A percentile compares a stretch with the other conserved stretches of the same genome.
These are phyloP conservation scores for Spergularia marina DNA, from an alignment of 148 eudicot species.

Conservation along the genomic window DNA sequence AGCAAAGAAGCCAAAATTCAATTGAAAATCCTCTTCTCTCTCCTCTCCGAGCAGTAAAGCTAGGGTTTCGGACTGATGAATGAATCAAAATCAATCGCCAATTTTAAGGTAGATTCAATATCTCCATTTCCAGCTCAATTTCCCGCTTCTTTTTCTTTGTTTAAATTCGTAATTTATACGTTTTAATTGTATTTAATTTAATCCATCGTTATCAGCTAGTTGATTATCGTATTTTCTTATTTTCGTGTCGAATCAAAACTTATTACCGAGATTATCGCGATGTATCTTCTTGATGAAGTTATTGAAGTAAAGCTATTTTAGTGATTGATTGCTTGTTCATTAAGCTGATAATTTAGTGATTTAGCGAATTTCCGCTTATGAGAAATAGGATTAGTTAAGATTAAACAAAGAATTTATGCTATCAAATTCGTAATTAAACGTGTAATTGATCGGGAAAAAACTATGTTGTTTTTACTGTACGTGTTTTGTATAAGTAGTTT, in stretches of 20 bases:
- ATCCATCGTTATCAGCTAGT: neutral
- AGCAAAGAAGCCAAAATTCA: no score
- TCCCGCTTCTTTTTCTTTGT: neutral
- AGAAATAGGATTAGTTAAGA: neutral
- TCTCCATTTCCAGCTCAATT: neutral
- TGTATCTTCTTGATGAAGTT: no score
- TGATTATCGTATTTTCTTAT: neutral
- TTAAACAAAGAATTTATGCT: neutral
- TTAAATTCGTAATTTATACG: neutral
- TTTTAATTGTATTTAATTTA: conserved; percentile 3
- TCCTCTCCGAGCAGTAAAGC: no score
- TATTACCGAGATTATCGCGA: no score
- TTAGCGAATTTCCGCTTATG: neutral
- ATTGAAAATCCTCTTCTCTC: no score
- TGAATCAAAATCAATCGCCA: no score
- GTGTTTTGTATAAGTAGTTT: no score
- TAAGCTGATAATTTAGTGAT: neutral
- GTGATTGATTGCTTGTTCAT: neutral
- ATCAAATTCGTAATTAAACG: no score
- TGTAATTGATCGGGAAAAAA: no score
- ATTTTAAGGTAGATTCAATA: neutral
- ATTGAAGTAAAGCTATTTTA: neutral
- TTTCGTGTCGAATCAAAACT: neutral
- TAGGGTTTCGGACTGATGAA: no score
- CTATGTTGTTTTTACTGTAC: no score